Evolutionary conservation across 441 rosid genomes (phyloP).

Genomic region (Rhodomyrtus psidioides): DNA sequence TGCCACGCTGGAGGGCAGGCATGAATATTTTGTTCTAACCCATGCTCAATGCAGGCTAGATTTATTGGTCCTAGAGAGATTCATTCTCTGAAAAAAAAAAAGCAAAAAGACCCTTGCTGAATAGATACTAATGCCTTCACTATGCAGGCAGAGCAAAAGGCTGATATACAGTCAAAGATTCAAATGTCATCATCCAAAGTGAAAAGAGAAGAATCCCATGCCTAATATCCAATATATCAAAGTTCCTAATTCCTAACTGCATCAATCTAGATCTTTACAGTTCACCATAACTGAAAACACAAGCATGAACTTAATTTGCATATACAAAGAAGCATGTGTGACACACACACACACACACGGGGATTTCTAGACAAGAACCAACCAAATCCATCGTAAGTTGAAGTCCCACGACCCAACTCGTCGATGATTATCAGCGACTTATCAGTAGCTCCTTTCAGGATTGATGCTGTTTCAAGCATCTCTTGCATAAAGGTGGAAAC

Average conservation of each 20-base stretch:
- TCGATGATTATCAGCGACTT: slow-evolving; percentile 91
- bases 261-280: background rate
- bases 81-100: background rate
- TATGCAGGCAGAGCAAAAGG: background rate
- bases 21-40: background rate
- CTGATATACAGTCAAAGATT: background rate
- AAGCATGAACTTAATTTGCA: background rate
- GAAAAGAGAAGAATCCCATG: background rate
- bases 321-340: background rate
- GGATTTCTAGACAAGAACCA: slow-evolving; percentile 13
- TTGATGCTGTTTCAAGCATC: slow-evolving; percentile 98
- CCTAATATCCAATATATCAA: background rate
- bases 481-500: slow-evolving; percentile 96
- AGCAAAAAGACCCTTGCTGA: background rate
- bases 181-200: background rate
- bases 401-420: slow-evolving; percentile 97
- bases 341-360: background rate
- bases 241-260: background rate
- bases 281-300: background rate
- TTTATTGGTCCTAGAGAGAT: background rate
- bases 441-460: slow-evolving; percentile 88
- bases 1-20: background rate
- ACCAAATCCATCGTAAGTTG: slow-evolving; percentile 99
- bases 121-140: background rate
- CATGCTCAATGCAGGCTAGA: background rate